phyloP scores from a whole-genome alignment of 2,329 filamentous ascomycete genomes.

The Ophiostoma sp. region DNA sequence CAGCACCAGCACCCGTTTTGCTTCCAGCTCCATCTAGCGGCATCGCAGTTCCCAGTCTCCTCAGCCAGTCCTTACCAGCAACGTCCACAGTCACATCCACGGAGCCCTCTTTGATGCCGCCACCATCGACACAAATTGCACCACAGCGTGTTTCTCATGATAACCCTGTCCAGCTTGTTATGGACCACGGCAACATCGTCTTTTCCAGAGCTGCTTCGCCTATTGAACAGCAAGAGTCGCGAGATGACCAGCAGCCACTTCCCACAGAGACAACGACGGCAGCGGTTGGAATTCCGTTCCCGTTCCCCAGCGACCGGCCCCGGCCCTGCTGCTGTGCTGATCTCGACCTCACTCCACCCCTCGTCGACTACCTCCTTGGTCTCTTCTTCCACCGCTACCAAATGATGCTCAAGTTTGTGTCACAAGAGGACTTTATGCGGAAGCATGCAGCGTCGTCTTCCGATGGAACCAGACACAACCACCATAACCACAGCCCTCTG shows the following conservation, averaged over 20 bases:
- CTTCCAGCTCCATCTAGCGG: not conserved
- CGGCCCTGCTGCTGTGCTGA: not conserved
- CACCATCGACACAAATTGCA: not conserved
- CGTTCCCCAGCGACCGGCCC: not conserved
- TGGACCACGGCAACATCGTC: not conserved
- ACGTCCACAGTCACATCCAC: not conserved
- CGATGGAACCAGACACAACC: not conserved
- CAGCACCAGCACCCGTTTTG: not conserved
- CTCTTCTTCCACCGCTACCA: conserved; percentile 27
- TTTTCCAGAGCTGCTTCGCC: not conserved
- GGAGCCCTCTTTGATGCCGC: not conserved
- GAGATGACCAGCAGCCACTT: not conserved
- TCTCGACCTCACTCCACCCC: conserved; percentile 16
- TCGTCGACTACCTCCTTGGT: conserved; percentile 24
- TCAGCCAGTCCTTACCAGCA: not conserved
- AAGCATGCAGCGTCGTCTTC: not conserved
- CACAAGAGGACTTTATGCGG: conserved; percentile 16
- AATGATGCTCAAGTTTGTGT: conserved; percentile 25
- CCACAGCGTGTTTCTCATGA: not conserved
- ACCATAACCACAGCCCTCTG: conserved; percentile 10
- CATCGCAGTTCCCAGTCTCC: not conserved
- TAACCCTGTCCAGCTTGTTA: not conserved
- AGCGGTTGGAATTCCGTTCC: not conserved
- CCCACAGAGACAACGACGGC: not conserved
- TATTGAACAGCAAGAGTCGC: not conserved